Evolutionary conservation across 352 stramenopile genomes (phyloP), one percentile per base, ranked within the genome.

Genomic region (Thalassiosira oceanica): DNA sequence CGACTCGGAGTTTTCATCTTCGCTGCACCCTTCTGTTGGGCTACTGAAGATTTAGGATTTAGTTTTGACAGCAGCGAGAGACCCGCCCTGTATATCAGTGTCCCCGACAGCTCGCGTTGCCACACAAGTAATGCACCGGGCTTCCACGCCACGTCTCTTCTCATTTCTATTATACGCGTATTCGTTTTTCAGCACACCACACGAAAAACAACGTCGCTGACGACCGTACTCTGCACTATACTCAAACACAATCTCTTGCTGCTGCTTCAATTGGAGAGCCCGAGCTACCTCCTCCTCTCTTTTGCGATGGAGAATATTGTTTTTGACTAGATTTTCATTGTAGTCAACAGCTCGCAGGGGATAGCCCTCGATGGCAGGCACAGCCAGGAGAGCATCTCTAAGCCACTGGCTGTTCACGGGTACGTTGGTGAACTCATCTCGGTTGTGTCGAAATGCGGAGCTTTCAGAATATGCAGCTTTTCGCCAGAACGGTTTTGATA

Each of bases 121-220:
- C 21, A 67, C 57, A 45, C 57, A 67, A 41, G 44, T 67, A 21
- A 67, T 67, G 33, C 57, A 67, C 16, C 43, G 4, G 10, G 57
- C 57, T 20, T 60, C 45, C 1, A 45, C 43, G 21, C 44, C 44
- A 29, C 58, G 56, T 27, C 21, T 67, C 39, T 51, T 58, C 33
- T 67, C 27, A 33, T 51, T 67, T 36, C 33, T 67, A 10, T 18
- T 46, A 29, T 57, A 67, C 20, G 57, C 48, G n/a, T 55, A 27
- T 43, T 58, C 57, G 16, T 21, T 5, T n/a, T 67, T 67, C 4
- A 55, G 43, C 33, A 52, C 20, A 28, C 36, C 36, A 26, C 57
- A 67, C 26, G 35, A 44, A 31, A 58, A 60, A 18, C 57, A 67
- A 15, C 57, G 11, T 23, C 57, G 21, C 1, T 37, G 24, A 29